A percentile compares a stretch with the other conserved stretches of the same genome.
Conservation (phyloP, 163 green algal genomes). For the Chlamydomonas reinhardtii region DNA sequence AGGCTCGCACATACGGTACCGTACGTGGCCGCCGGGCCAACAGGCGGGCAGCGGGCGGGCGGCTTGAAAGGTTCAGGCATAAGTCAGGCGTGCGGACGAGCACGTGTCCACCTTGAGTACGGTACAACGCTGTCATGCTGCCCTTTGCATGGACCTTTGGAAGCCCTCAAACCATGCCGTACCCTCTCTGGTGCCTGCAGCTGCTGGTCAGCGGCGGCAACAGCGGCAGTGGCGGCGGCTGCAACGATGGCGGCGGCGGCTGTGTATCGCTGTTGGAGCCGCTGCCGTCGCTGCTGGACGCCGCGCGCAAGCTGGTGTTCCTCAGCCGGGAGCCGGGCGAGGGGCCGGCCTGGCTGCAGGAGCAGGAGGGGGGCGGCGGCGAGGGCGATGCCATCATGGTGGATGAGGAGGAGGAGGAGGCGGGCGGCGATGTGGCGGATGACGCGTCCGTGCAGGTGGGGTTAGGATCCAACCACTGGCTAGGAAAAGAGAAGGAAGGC, state of each 20-base stretch:
- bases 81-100: no score
- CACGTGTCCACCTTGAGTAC: no score
- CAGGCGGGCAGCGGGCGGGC: no score
- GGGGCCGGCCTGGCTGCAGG: neutral
- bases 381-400: neutral
- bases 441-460: neutral
- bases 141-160: no score
- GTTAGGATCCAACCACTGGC: no score
- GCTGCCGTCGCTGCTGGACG: conserved; percentile 55
- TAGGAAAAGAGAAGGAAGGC: no score
- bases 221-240: neutral
- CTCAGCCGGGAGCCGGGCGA: conserved; percentile 7
- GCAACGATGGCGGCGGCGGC: neutral
- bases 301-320: conserved; percentile 37
- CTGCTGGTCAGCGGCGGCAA: conserved; percentile 4
- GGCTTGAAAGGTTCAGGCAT: no score
- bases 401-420: neutral
- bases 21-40: no score
- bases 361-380: neutral
- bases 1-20: no score
- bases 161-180: no score
- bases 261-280: conserved; percentile 49
- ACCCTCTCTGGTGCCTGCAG: neutral
- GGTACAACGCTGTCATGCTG: no score
- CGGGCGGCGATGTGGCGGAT: neutral